These are phyloP conservation scores for Neonectria hederae DNA, from an alignment of 2,329 filamentous ascomycete species.

Conservation along the genomic window DNA sequence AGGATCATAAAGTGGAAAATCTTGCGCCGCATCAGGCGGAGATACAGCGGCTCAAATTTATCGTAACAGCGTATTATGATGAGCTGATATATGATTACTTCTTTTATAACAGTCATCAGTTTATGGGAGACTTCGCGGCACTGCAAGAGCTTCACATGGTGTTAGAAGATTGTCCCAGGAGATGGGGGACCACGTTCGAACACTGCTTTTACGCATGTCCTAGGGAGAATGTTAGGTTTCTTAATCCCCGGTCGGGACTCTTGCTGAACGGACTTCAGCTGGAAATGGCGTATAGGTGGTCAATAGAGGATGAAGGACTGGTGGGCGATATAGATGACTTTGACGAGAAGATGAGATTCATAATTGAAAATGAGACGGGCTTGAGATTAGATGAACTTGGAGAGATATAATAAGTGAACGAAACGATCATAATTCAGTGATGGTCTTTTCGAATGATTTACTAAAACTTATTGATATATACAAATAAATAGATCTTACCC, in stretches of 20 bases:
- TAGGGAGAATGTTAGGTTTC: constrained; percentile 24
- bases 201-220: constrained; percentile 18
- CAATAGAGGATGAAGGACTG: constrained; percentile 1
- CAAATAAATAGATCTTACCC: constrained; percentile 2
- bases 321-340: constrained; percentile 20
- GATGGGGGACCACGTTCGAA: constrained; percentile 9
- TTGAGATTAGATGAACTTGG: not conserved
- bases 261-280: constrained; percentile 19
- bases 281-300: constrained; percentile 12
- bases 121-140: constrained; percentile 17
- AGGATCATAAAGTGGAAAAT: not conserved
- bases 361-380: not conserved
- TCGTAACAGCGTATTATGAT: not conserved
- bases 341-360: constrained; percentile 15
- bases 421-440: not conserved
- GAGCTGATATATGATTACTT: constrained; percentile 10
- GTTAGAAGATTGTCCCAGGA: not conserved
- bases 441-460: not conserved
- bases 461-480: not conserved
- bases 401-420: constrained; percentile 6
- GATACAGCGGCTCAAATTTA: constrained; percentile 28
- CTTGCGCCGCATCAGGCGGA: constrained; percentile 18
- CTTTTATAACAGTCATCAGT: constrained; percentile 6
- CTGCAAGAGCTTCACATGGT: constrained; percentile 24
- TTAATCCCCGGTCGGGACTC: constrained; percentile 21